Evolutionary conservation across 306 rosid species (phyloP), one percentile per base, ranked within the genome.

Genomic region (Canavalia ensiformis): DNA sequence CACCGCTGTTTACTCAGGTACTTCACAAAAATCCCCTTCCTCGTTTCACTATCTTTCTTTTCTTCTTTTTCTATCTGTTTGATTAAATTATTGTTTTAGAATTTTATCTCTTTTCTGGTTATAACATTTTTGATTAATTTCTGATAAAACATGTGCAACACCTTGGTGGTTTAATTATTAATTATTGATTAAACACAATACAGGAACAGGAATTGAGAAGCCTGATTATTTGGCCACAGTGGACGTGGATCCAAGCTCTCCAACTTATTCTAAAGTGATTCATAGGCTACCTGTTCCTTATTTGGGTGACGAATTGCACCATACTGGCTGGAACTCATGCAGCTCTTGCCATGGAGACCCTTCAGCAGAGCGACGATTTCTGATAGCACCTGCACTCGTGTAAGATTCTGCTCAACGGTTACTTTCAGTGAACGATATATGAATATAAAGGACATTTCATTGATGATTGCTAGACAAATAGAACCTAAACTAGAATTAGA

Each of bases 311-410:
- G 99, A 95, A 80, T 83, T 95, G 77, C 99, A 95, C 63, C 97
- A 95, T 69, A 73, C 96, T 2, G 99, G 99, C 41, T 95, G 99
- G 99, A 95, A 95, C 71, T 55, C 99, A 0, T 95, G 99, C 82
- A 95, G 99, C 84, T 95, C 99, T 85, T 95, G 99, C 94, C 84
- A 86, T 86, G 95, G 97, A 70, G 99, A 95, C 72, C 89, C 98
- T 0, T 87, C 94, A 0, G 96, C 95, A 1, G 87, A 85, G 29
- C 84, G 98, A 0, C 81, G 89, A 34, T 95, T 83, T 74, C 84
- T 95, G 10, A 84, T 95, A 56, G 89, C 86, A 7, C 99, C 99
- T 66, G 81, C 90, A 54, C 87, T 95, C 1, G 35, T 93, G 99
- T 95, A 89, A 75, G 88, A 49, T 18, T 18, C 25, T 30, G 7